Conservation (phyloP, 2,329 filamentous ascomycete genomes). For the Trichoderma citrinoviride region DNA sequence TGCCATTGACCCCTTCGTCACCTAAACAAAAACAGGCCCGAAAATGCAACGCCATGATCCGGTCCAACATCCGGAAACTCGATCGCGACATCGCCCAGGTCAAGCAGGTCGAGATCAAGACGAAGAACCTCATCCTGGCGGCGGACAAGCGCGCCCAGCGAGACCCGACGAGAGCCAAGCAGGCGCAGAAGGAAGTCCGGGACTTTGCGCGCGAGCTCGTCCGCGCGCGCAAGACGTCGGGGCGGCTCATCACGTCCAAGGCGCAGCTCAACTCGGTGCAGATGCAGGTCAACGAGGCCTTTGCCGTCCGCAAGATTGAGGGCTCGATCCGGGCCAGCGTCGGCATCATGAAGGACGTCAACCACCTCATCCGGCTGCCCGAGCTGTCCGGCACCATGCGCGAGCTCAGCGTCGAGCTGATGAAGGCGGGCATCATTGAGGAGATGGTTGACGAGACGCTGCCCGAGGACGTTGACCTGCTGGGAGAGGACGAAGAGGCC, state of each 20-base stretch:
- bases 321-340: slow-evolving; percentile 83
- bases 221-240: slow-evolving; percentile 70
- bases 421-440: slow-evolving; percentile 95
- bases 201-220: slow-evolving; percentile 87
- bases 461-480: slow-evolving; percentile 68
- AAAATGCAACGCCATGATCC: slow-evolving; percentile 91
- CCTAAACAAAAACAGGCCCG: slow-evolving; percentile 62
- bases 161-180: slow-evolving; percentile 73
- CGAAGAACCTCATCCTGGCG: slow-evolving; percentile 78
- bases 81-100: slow-evolving; percentile 86
- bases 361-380: slow-evolving; percentile 77
- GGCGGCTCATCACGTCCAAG: slow-evolving; percentile 78
- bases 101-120: slow-evolving; percentile 77
- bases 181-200: slow-evolving; percentile 79
- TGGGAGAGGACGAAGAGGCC: slow-evolving; percentile 73
- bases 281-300: slow-evolving; percentile 97
- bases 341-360: slow-evolving; percentile 96
- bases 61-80: slow-evolving; percentile 85
- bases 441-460: slow-evolving; percentile 91
- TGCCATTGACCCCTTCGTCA: background rate
- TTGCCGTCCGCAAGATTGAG: slow-evolving; percentile 93
- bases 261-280: slow-evolving; percentile 89
- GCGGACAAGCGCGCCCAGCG: slow-evolving; percentile 78
- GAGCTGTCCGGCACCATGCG: slow-evolving; percentile 87
- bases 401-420: slow-evolving; percentile 79